Evolutionary conservation across 257 asterid species (phyloP), one percentile per base, ranked within the genome.

Genomic region (Plantago elongata): DNA sequence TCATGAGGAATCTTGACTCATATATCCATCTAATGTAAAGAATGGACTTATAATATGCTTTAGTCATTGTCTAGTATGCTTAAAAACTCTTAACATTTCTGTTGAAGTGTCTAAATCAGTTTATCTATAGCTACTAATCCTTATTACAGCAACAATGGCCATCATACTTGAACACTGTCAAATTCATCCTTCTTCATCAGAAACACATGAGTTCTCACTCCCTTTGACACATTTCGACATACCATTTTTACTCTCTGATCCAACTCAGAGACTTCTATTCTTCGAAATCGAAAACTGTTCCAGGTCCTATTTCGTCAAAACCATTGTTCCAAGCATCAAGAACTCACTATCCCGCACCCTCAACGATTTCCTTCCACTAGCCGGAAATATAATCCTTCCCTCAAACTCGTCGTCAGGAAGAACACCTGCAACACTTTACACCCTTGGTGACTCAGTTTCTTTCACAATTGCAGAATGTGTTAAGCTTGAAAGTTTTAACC

Each of bases 191-290:
- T 22, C 27, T 22, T 64, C 70, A 27, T 47, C 57, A 6, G 47
- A 15, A 5, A 45, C 65, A 30, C 12, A 44, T 8, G 79, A 69
- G 2, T 8, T 66, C 27, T 58, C 70, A 27, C 63, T 68, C 5
- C 67, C 69, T 6, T 62, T 76, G 12, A 65, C 71, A 6, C 70
- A 54, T 22, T 37, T 69, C 13, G 81, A 76, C 51, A 54, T 76
- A 57, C 5, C 49, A 3, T 72, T 66, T 64, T 7, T 76, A 27
- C 27, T 30, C 29, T 76, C 58, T 16, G n/a, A 45, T 38, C 72
- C 74, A 2, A 17, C 57, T 3, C 67, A 72, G 13, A 68, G 70
- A 1, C 49, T 76, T 9, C 12, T 72, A 38, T 65, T 76, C 61
- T 76, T 63, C 59, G 27, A 68, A 9, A 14, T 42, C 16, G 67